phyloP scores from a whole-genome alignment of 2,329 filamentous ascomycete species.

The Xylaria multiplex region DNA sequence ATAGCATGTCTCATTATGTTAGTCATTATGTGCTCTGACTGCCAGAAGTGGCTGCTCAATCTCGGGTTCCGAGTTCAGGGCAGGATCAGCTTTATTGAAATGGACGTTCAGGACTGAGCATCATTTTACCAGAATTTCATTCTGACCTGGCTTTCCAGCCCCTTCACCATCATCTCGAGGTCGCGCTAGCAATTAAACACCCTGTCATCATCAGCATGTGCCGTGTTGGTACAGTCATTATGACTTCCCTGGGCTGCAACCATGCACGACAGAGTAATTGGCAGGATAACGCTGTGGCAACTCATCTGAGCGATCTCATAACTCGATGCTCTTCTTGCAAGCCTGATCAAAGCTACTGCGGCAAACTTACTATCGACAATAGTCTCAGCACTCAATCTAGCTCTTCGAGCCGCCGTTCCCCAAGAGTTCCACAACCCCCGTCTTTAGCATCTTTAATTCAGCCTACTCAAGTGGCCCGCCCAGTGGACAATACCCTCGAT shows the following conservation, averaged over 20 bases:
- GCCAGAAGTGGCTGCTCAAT: constrained; percentile 27
- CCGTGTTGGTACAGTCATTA: constrained; percentile 38
- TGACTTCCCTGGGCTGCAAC: constrained; percentile 37
- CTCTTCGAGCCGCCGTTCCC: constrained; percentile 24
- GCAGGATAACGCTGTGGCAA: constrained; percentile 34
- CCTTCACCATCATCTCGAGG: constrained; percentile 9
- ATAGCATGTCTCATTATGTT: constrained; percentile 32
- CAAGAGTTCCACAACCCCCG: constrained; percentile 26
- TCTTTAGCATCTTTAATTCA: constrained; percentile 37
- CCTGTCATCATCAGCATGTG: constrained; percentile 31
- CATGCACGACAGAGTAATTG: constrained; percentile 40
- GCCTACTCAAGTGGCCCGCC: constrained; percentile 11
- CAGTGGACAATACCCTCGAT: constrained; percentile 29
- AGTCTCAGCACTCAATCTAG: constrained; percentile 18
- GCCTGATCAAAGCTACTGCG: constrained; percentile 31
- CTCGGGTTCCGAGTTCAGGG: constrained; percentile 21
- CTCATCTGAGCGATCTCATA: constrained; percentile 35
- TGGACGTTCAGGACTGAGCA: constrained; percentile 21
- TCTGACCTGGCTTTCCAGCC: constrained; percentile 11
- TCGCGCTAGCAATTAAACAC: constrained; percentile 9
- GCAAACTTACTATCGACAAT: constrained; percentile 34
- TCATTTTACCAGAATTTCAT: constrained; percentile 19
- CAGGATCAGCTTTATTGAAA: constrained; percentile 31
- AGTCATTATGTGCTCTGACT: constrained; percentile 32
- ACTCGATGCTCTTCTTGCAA: constrained; percentile 36